Evolutionary conservation across 129 eudicot species (phyloP).

Genomic region (Escallonia herrerae): DNA sequence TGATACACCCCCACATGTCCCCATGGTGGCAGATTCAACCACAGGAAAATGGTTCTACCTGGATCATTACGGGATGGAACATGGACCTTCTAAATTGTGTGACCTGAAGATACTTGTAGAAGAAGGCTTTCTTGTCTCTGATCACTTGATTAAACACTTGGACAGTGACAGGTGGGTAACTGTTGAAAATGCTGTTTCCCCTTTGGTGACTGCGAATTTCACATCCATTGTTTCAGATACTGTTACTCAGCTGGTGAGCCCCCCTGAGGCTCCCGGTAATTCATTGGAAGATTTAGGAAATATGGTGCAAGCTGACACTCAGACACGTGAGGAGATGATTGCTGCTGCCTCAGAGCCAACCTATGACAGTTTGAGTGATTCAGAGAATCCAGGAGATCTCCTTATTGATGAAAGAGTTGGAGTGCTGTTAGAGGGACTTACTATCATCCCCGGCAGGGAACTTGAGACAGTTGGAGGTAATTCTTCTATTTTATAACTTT

Average conservation of each 20-base stretch:
- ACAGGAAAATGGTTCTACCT: slow-evolving; percentile 83
- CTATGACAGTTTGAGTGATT: slow-evolving; percentile 10
- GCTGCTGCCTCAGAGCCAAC: slow-evolving; percentile 24
- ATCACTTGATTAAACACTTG: slow-evolving; percentile 76
- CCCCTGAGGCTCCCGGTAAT: slow-evolving; percentile 90
- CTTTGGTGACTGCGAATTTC: slow-evolving; percentile 51
- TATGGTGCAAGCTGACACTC: slow-evolving; percentile 20
- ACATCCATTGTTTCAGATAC: slow-evolving; percentile 51
- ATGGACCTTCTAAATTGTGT: slow-evolving; percentile 71
- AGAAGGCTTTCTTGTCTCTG: slow-evolving; percentile 72
- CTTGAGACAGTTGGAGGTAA: slow-evolving; percentile 75
- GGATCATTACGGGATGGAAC: slow-evolving; percentile 68
- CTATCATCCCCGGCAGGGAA: slow-evolving; percentile 64
- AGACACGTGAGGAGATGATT: slow-evolving; percentile 24
- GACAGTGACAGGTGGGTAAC: slow-evolving; percentile 92
- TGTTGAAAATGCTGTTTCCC: slow-evolving; percentile 95
- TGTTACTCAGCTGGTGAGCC: slow-evolving; percentile 70
- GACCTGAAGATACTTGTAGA: slow-evolving; percentile 73
- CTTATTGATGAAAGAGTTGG: slow-evolving; percentile 79
- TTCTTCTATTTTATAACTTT: background rate
- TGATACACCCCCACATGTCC: slow-evolving; percentile 93
- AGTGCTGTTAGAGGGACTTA: slow-evolving; percentile 60
- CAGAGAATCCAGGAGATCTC: slow-evolving; percentile 29
- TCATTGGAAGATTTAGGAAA: slow-evolving; percentile 56
- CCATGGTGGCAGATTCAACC: slow-evolving; percentile 34